Base-by-base conservation (phyloP, 257 asterid genomes). In the Eucommia ulmoides region DNA sequence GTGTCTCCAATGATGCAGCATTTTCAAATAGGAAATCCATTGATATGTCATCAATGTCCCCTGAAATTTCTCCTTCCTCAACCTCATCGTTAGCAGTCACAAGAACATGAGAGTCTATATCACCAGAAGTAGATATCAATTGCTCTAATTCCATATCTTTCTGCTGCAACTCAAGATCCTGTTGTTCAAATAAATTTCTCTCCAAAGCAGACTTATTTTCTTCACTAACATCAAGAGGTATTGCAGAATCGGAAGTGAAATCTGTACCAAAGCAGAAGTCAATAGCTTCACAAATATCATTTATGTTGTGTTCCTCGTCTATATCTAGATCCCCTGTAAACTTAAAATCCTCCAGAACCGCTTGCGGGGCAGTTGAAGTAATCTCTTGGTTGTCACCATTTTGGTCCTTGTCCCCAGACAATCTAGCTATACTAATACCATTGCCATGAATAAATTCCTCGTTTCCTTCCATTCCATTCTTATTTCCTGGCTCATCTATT, bases 41-140 rank as follows among this genome's bases (percentile, higher is more conserved):
- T 3, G 62, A 50, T 29, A 53, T 59, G 49, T 63, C 67, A 60
- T 49, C 79, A 45, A 45, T 54, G 23, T 76, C 87, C 42, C 75
- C 80, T 23, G 85, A 71, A 63, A 83, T 74, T 68, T 85, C 88
- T 50, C 93, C 96, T 58, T 85, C 93, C 74, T 85, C 96, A 55
- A 70, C 63, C 61, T 78, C 86, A 24, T 54, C 77, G 57, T 51
- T 63, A 25, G 48, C 72, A 69, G 53, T 58, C 17, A 35, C 76
- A 71, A 55, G 42, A 58, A 45, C 22, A 48, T 70, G 49, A 2
- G 72, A 25, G 2, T 65, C 74, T 59, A 52, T 26, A 33, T 23
- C 56, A 41, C 71, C 70, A 54, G 87, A 58, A 61, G 55, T 11
- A 56, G 62, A 48, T 51, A 82, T 53, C 54, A 85, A 70, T 51